Percentiles rank a stretch among this genome's conserved stretches.
Evolutionary conservation across 306 rosid species (phyloP).

Genomic region (Elaeagnus macrophylla): DNA sequence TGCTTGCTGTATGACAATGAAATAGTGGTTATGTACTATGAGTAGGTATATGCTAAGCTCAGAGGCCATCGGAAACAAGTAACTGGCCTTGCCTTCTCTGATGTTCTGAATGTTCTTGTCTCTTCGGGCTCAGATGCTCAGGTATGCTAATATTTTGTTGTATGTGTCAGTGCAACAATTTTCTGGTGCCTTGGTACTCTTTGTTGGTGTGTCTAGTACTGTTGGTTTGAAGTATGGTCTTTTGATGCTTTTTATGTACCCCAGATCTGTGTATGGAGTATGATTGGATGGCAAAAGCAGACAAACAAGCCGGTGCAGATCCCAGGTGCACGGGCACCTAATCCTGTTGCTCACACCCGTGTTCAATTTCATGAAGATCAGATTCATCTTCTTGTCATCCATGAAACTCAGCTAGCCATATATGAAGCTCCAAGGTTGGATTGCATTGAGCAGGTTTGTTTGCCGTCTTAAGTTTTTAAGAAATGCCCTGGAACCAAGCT

Average conservation of each 20-base stretch:
- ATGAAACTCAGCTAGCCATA: slow-evolving; percentile 21
- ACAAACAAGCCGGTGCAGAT: slow-evolving; percentile 14
- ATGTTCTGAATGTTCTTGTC: slow-evolving; percentile 19
- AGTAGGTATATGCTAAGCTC: slow-evolving; percentile 22
- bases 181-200: not conserved
- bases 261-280: slow-evolving; percentile 29
- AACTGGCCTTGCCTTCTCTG: slow-evolving; percentile 34
- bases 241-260: not conserved
- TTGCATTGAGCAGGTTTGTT: slow-evolving; percentile 26
- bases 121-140: slow-evolving; percentile 24
- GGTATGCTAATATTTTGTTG: slow-evolving; percentile 13
- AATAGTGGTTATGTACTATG: not conserved
- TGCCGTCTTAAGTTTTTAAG: not conserved
- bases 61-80: slow-evolving; percentile 24
- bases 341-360: slow-evolving; percentile 14
- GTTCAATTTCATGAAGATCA: slow-evolving; percentile 25
- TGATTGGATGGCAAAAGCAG: slow-evolving; percentile 12
- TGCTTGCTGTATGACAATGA: not conserved
- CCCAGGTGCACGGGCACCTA: not conserved
- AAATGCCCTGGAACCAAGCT: not conserved
- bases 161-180: not conserved
- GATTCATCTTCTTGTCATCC: slow-evolving; percentile 23
- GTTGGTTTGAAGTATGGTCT: not conserved
- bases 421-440: slow-evolving; percentile 28
- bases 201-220: not conserved